These are phyloP conservation scores for Arthromyces matolae DNA, from an alignment of 768 basidiomycete species.

Conservation along the genomic window DNA sequence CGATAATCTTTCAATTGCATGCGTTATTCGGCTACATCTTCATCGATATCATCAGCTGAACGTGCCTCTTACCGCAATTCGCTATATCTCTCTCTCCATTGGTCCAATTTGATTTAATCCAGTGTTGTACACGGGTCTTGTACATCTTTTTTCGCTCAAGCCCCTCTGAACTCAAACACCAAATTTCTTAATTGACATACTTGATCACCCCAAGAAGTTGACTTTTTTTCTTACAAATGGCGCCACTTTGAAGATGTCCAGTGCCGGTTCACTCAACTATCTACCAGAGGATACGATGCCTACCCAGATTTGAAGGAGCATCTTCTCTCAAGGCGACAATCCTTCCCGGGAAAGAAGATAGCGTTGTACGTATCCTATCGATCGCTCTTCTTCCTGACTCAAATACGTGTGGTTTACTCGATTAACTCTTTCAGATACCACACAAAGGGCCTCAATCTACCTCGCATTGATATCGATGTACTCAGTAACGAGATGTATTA, in stretches of 20 bases:
- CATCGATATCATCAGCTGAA: neutral
- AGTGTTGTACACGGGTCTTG: no score
- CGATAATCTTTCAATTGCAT: no score
- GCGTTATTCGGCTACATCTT: neutral
- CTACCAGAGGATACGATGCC: neutral
- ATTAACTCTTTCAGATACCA: no score
- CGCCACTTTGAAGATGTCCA: constrained; percentile 1
- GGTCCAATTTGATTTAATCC: neutral
- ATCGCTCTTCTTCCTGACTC: neutral
- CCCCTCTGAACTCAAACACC: no score
- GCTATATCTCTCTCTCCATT: neutral
- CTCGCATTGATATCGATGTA: no score
- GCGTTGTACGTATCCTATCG: neutral
- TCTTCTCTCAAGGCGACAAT: neutral
- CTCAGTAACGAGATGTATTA: no score
- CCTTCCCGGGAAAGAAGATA: neutral
- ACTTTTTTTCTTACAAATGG: neutral
- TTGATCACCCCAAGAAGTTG: neutral
- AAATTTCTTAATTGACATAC: constrained; percentile 1
- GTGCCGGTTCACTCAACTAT: no score
- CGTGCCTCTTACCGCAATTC: neutral
- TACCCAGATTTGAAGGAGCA: neutral
- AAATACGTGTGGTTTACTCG: no score
- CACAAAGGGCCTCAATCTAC: no score
- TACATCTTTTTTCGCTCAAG: no score